Conservation (phyloP, 768 basidiomycete genomes). For the Amanita fuliginea region DNA sequence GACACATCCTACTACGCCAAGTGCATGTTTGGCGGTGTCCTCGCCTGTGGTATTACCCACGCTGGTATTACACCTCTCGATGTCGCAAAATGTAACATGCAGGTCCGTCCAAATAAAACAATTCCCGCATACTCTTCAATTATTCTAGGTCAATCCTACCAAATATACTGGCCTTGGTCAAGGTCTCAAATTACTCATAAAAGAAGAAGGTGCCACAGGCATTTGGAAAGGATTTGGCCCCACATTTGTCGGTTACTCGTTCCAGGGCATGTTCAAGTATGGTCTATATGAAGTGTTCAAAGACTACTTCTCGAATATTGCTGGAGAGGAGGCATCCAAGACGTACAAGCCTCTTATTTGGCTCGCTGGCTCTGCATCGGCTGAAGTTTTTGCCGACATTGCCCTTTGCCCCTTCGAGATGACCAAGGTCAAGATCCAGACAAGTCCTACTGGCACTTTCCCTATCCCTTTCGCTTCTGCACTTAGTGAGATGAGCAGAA, state of each 20-base stretch:
- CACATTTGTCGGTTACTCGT: conserved; percentile 86
- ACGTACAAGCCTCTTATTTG: conserved; percentile 88
- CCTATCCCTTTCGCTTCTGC: conserved; percentile 66
- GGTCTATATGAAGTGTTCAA: conserved; percentile 98
- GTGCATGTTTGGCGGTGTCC: conserved; percentile 78
- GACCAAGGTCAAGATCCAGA: conserved; percentile 89
- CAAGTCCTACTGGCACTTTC: conserved; percentile 65
- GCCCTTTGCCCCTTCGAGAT: conserved; percentile 94
- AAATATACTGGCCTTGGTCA: conserved; percentile 64
- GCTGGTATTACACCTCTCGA: conserved; percentile 82
- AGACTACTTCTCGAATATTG: conserved; percentile 81
- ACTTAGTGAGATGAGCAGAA: conserved; percentile 55
- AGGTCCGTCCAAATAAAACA: conserved; percentile 32
- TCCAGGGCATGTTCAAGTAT: conserved; percentile 98
- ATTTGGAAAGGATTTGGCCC: conserved; percentile 95
- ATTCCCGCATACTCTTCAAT: conserved; percentile 1
- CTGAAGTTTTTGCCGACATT: conserved; percentile 92
- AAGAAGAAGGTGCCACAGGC: conserved; percentile 75
- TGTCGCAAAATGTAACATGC: conserved; percentile 89
- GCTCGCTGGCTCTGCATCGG: conserved; percentile 89
- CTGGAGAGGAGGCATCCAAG: conserved; percentile 69
- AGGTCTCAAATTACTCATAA: conserved; percentile 52
- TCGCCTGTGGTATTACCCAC: conserved; percentile 85
- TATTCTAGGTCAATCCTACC: conserved; percentile 52
- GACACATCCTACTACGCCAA: conserved; percentile 71